Conservation (phyloP, 75 land plant genomes). For the Larix kaempferi region DNA sequence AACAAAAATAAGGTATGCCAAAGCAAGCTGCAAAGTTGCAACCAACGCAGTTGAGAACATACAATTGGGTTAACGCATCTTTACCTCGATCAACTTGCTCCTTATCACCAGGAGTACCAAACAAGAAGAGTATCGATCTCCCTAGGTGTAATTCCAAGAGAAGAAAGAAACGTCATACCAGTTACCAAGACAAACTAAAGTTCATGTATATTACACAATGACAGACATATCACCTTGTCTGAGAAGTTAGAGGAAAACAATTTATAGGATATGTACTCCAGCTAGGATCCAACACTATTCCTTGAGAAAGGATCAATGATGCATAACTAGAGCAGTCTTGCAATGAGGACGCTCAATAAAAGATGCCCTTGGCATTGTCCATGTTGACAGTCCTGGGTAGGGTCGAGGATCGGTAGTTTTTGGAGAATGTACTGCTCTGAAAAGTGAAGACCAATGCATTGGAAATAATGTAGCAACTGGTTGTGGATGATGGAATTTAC, state of each 20-base stretch:
- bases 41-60: neutral
- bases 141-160: neutral
- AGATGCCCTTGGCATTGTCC: conserved; percentile 60
- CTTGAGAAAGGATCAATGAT: conserved; percentile 76
- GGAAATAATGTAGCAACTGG: conserved; percentile 49
- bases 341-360: conserved; percentile 62
- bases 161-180: neutral
- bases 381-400: conserved; percentile 44
- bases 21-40: neutral
- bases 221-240: neutral
- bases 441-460: conserved; percentile 56
- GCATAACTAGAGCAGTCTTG: conserved; percentile 80
- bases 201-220: neutral
- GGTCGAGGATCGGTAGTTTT: conserved; percentile 54
- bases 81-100: neutral
- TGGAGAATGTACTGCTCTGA: conserved; percentile 52
- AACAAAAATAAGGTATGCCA: neutral
- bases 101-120: neutral
- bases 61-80: neutral
- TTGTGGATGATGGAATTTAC: conserved; percentile 88
- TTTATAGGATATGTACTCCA: conserved; percentile 61
- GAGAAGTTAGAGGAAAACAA: neutral
- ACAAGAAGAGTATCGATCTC: neutral
- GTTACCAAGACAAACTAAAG: neutral
- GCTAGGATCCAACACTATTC: conserved; percentile 71